Base-by-base conservation (phyloP, 2,329 filamentous ascomycete species). In the Diaporthe citri region DNA sequence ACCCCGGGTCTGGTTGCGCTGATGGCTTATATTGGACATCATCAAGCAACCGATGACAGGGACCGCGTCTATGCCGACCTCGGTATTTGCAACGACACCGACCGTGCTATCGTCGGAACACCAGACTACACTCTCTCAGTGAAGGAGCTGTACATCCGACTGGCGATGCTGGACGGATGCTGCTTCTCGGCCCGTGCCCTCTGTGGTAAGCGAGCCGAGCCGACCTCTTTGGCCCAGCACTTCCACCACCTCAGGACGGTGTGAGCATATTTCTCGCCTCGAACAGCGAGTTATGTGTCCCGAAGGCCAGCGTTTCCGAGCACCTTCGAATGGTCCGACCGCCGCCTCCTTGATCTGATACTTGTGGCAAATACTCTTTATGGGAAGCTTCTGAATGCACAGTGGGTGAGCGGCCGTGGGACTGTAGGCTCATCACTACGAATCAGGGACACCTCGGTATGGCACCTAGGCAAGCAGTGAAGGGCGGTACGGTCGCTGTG, bases 121-220 rank as follows among this genome's bases (percentile, higher is more conserved):
- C 34, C 34, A 36, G 34, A 36, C 34, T 36, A 36, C 34, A 36
- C 34, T 9, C 34, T 36, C 34, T 36, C 34, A 36, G 34, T 36
- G 9, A 9, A 36, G 34, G 34, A 36, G 34, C 34, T 36, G 34
- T 36, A 36, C 34, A 2, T 55, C 56, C 15, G 69, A 72, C 28
- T 60, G 55, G 55, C 52, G 69, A 46, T 46, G 56, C 41, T 60
- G 55, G 28, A 17, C 28, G 7, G 7, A 72, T 25, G 39, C 39
- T 34, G 69, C 52, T 7, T 59, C 69, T 20, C 55, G 69, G 15
- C 56, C 62, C 1, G 77, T 74, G 5, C 75, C 76, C 36, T 77
- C 75, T 0, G 76, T 71, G 39, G 71, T 75, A 9, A 78, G 52
- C 52, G 78, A 77, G 75, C 72, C 76, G 71, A 77, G 72, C 20